Percentiles rank a stretch among this genome's conserved stretches.
Evolutionary conservation across 179 eudicot species (phyloP).

Genomic region (Heliamphora pulchella): DNA sequence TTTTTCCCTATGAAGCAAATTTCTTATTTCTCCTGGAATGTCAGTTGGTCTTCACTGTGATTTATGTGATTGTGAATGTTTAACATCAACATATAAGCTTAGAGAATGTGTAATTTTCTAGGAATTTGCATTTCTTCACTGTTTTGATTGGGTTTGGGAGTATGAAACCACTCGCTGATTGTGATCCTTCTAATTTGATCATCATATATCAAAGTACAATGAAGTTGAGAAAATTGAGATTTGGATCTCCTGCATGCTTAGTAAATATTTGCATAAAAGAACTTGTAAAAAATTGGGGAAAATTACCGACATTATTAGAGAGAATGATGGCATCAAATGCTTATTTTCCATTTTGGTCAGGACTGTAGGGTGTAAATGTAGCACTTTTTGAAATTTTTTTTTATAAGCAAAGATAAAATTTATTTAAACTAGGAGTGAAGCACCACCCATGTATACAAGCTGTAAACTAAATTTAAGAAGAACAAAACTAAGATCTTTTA

Average conservation of each 20-base stretch:
- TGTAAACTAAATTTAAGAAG: neutral
- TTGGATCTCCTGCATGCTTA: neutral
- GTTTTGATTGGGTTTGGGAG: neutral
- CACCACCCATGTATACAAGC: neutral
- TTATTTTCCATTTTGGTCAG: neutral
- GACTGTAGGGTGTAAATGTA: neutral
- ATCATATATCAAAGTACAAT: neutral
- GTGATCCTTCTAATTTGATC: neutral
- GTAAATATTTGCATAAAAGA: neutral
- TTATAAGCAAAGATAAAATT: no score
- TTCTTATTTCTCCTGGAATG: neutral
- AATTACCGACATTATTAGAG: neutral
- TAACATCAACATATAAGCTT: neutral
- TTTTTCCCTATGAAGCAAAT: constrained; percentile 2
- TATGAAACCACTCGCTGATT: neutral
- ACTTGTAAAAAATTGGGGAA: neutral
- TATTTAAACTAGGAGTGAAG: no score
- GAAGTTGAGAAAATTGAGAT: constrained; percentile 7
- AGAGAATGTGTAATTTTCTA: neutral
- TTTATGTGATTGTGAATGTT: no score
- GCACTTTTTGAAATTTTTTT: no score
- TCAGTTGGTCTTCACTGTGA: constrained; percentile 2
- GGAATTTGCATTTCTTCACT: neutral
- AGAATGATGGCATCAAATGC: neutral
- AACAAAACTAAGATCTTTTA: constrained; percentile 3